A percentile compares a stretch with the other conserved stretches of the same genome.
These are phyloP conservation scores for Saccharum spontaneum DNA, from an alignment of 176 grass and related monocot species.

Conservation along the genomic window DNA sequence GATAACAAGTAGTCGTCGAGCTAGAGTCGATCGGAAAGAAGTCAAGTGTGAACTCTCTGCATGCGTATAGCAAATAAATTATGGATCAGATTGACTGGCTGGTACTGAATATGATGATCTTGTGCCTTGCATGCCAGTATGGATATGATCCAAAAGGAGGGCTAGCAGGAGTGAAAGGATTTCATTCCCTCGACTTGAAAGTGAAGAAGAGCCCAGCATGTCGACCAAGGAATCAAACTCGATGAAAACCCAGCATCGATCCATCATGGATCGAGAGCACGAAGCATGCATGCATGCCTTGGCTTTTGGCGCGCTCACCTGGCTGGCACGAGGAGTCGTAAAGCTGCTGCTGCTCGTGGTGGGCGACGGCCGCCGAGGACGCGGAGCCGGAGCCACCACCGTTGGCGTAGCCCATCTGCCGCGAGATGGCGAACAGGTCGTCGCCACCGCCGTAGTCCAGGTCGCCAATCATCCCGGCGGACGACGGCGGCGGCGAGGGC, in stretches of 20 bases:
- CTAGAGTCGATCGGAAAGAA: neutral
- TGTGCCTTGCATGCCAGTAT: neutral
- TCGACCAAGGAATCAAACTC: neutral
- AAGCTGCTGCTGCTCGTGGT: conserved; percentile 46
- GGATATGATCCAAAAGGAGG: neutral
- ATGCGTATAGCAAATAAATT: neutral
- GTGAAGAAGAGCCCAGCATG: neutral
- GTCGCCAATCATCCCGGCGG: conserved; percentile 32
- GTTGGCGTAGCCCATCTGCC: conserved; percentile 65
- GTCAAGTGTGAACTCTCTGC: neutral
- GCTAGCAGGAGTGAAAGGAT: neutral
- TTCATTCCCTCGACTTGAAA: neutral
- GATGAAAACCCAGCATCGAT: neutral
- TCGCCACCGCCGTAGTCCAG: conserved; percentile 46
- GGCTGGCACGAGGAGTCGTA: conserved; percentile 60
- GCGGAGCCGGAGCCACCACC: conserved; percentile 39
- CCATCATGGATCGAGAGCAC: neutral
- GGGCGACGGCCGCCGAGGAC: conserved; percentile 28
- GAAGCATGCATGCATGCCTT: neutral
- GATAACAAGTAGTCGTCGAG: neutral
- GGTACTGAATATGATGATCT: neutral
- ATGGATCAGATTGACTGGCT: neutral
- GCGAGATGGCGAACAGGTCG: conserved; percentile 89
- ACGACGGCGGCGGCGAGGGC: conserved; percentile 41
- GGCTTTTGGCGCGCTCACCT: conserved; percentile 41